Base-by-base conservation (phyloP, 306 rosid genomes). In the Medicago arabica region DNA sequence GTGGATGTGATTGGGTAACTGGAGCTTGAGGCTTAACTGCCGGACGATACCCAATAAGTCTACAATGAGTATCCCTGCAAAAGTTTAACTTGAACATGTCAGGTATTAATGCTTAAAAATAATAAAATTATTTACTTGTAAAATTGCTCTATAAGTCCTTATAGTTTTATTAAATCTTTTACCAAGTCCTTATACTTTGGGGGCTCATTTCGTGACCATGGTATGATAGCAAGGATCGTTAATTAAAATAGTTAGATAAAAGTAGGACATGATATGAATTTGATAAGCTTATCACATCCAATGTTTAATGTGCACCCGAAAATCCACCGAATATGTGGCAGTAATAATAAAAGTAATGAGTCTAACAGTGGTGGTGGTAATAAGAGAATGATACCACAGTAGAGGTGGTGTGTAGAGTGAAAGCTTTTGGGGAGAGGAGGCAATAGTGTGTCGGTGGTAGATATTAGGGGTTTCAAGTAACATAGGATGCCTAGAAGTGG, bases 31-130 rank as follows among this genome's bases (percentile, higher is more conserved):
- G 66, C 71, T 78, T 85, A 78, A 5, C 82, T 75, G 77, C 78
- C 18, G 38, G 80, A 77, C 71, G 85, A 88, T 95, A 92, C 69
- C 97, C 99, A 70, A 92, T 47, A 21, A 89, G 80, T 58, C 41
- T 84, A 79, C 97, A 92, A 79, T 90, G 90, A 31, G 21, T 58
- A 84, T 95, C 93, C 97, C 99, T 95, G 85, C 62, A 83, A 40
- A 83, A 82, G 18, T 72, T 69, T 38, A 66, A 79, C 49, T 76
- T 72, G 43, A 65, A 84, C 34, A 55, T 70, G 23, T 76, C 76
- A 82, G 67, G 69, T 38, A 76, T 79, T 40, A 60, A 53, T 41
- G 50, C 71, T 23, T 19, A 25, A 74, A 60, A 67, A 31, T 15
- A n/a, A 70, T 51, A 50, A 15, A 59, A 16, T 10, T 8, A 41